Percentiles rank a stretch among this genome's conserved stretches.
Evolutionary conservation across 2,329 filamentous ascomycete species (phyloP).

Genomic region (Paramyrothecium sp.): DNA sequence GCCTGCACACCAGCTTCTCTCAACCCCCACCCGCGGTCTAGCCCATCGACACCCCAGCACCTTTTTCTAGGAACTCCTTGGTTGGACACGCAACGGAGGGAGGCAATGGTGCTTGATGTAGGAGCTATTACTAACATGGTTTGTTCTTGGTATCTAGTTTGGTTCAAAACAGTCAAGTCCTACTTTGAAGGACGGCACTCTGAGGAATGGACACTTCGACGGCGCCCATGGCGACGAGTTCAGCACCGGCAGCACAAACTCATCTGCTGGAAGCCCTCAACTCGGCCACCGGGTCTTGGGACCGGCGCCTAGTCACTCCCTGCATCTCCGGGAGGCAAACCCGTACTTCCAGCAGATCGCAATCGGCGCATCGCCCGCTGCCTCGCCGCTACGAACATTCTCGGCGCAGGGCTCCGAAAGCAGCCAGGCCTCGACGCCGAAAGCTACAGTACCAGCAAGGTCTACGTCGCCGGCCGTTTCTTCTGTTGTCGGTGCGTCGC

Average conservation of each 20-base stretch:
- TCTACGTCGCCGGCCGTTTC: conserved; percentile 47
- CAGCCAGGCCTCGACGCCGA: conserved; percentile 26
- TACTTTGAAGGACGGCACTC: conserved; percentile 46
- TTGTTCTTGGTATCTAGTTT: conserved; percentile 45
- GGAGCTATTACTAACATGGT: conserved; percentile 36
- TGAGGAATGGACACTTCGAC: conserved; percentile 38
- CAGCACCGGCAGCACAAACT: conserved; percentile 9
- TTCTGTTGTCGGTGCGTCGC: conserved; percentile 45
- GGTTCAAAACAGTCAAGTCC: conserved; percentile 58
- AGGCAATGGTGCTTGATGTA: conserved; percentile 19
- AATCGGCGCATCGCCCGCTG: conserved; percentile 14
- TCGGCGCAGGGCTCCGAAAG: conserved; percentile 18
- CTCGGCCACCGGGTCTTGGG: conserved; percentile 25
- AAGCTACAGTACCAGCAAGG: conserved; percentile 31
- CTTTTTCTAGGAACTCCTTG: conserved; percentile 5
- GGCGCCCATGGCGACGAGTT: conserved; percentile 9
- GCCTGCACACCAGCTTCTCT: conserved; percentile 24
- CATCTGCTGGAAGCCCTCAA: conserved; percentile 12
- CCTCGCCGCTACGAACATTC: conserved; percentile 23
- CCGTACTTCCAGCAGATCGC: conserved; percentile 12
- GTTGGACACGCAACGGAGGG: conserved; percentile 13
- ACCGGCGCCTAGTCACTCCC: conserved; percentile 41
- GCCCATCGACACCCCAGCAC: conserved; percentile 6
- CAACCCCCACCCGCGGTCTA: conserved; percentile 13
- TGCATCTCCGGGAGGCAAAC: conserved; percentile 20